Percentiles rank a stretch among this genome's conserved stretches.
phyloP scores from a whole-genome alignment of 306 rosid species.

The Alnus rubra region DNA sequence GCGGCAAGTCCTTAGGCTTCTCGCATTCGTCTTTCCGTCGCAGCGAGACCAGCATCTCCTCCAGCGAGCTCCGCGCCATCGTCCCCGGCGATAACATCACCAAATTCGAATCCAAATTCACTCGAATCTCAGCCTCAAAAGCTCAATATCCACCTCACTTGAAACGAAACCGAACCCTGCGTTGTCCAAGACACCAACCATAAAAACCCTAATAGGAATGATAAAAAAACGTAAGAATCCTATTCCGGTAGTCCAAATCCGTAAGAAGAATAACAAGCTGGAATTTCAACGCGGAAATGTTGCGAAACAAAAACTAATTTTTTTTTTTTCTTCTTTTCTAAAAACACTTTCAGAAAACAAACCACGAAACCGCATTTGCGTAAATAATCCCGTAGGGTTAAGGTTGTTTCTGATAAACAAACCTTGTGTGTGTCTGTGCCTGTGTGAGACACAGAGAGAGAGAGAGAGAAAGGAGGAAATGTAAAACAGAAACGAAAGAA shows the following conservation, averaged over 20 bases:
- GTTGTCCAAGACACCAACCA: neutral
- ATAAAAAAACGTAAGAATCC: constrained; percentile 4
- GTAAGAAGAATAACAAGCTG: constrained; percentile 4
- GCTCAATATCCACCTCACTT: constrained; percentile 29
- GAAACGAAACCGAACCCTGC: neutral
- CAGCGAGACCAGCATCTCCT: constrained; percentile 94
- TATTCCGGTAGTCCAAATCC: constrained; percentile 1
- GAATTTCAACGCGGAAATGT: constrained; percentile 3
- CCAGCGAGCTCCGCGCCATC: constrained; percentile 80
- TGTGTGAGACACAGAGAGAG: neutral
- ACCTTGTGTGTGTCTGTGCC: constrained; percentile 16
- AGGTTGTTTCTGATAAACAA: constrained; percentile 48
- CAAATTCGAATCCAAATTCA: constrained; percentile 20
- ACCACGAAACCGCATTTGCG: constrained; percentile 41
- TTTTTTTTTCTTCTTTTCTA: constrained; percentile 11
- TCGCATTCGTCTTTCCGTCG: constrained; percentile 72
- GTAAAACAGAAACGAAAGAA: constrained; percentile 10
- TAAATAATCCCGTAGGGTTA: constrained; percentile 43
- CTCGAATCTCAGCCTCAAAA: constrained; percentile 32
- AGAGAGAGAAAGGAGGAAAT: constrained; percentile 25
- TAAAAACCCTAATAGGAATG: constrained; percentile 36
- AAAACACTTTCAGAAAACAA: constrained; percentile 31
- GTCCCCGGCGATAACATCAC: constrained; percentile 77
- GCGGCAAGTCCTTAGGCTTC: constrained; percentile 83
- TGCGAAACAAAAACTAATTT: neutral